Base-by-base conservation (phyloP, 768 basidiomycete genomes). In the Boletus rex-veris region DNA sequence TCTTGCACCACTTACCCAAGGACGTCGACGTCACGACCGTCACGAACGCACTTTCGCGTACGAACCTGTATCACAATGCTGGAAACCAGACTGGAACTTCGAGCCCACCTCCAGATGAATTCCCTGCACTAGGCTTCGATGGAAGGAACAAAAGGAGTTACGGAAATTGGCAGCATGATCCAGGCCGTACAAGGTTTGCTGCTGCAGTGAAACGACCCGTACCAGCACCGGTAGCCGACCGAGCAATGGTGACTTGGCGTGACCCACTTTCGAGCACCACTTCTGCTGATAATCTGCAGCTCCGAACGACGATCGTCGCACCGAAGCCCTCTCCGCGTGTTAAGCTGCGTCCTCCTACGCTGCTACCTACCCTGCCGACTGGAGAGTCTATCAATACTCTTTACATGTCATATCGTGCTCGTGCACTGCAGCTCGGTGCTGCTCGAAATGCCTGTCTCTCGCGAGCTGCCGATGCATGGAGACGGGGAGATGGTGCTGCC, bases 381-480 rank as follows among this genome's bases (percentile, higher is more conserved):
- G 95, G 96, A 15, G 84, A 90, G 44, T 68, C 85, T 0, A 70
- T 95, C 45, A 94, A 85, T 68, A 78, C 69, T 48, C 70, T 97
- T 58, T 99, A 99, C 73, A 88, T 97, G 84, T 69, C 83, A 1
- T 96, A 97, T 64, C 86, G 97, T 16, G 80, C 86, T 33, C 84
- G 89, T 33, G 94, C 92, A 24, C 78, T 98, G 53, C 90, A 97
- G 63, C 84, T 98, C 21, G 97, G 96, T 46, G 90, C 92, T 2
- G 92, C 92, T 31, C 79, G 97, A 36, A 98, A 98, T 62, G 92
- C 92, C 15, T 97, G 92, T 69, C 78, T 99, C 26, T 92, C 92
- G 2, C 84, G 93, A 41, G 97, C 97, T 12, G 96, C 97, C 3
- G 94, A 97, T 63, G 93, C 95, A 4, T 99, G 93, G 91, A 80